Conservation (phyloP, 257 asterid species). For the Nicotiana otophora region DNA sequence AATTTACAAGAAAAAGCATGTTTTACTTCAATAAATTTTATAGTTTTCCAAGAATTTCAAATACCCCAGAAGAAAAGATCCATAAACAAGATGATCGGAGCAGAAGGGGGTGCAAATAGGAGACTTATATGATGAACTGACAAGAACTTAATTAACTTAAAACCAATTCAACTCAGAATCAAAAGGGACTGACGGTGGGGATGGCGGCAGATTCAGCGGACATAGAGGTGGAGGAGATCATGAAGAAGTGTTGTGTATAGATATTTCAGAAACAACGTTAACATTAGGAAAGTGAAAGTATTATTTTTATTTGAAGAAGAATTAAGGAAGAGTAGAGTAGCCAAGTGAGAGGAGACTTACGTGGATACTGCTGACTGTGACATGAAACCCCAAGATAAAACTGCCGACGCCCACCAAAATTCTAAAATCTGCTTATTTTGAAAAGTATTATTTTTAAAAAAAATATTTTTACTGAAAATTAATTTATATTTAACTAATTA, state of each 20-base stretch:
- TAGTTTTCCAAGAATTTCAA: background rate
- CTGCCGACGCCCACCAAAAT: too few relatives aligned
- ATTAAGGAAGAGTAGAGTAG: background rate
- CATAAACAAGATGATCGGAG: background rate
- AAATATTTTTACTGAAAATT: too few relatives aligned
- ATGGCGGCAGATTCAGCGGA: conserved; percentile 6
- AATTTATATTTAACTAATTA: too few relatives aligned
- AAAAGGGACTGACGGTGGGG: conserved; percentile 10
- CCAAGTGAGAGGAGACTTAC: background rate
- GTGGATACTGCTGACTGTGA: background rate
- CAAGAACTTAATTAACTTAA: background rate
- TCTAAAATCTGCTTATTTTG: too few relatives aligned
- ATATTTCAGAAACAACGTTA: background rate
- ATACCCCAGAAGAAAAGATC: background rate
- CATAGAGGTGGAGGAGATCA: conserved; percentile 11
- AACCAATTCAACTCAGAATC: background rate
- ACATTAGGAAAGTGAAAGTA: background rate
- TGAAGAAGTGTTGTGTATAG: background rate
- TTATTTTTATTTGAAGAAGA: background rate
- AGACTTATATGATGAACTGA: background rate
- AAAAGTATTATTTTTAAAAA: too few relatives aligned
- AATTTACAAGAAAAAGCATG: background rate
- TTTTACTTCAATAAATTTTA: background rate
- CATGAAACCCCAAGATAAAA: too few relatives aligned
- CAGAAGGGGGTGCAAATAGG: background rate